Conservation (phyloP, 2,329 filamentous ascomycete species). For the Xylariales sp. region DNA sequence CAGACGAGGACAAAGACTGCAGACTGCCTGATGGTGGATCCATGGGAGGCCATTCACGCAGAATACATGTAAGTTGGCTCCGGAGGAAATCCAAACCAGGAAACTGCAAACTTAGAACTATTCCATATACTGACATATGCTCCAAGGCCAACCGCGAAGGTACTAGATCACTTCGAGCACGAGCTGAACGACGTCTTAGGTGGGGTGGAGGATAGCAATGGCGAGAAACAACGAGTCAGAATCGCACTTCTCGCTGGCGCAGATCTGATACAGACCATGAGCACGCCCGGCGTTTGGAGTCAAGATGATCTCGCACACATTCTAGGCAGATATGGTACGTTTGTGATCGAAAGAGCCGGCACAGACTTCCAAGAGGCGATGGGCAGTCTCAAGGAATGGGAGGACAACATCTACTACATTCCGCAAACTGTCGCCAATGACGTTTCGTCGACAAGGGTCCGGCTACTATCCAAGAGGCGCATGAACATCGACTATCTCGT, state of each 20-base stretch:
- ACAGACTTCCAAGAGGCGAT: slow-evolving; percentile 87
- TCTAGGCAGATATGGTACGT: slow-evolving; percentile 70
- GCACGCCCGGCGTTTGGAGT: slow-evolving; percentile 72
- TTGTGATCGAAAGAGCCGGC: slow-evolving; percentile 82
- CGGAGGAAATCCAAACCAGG: no score
- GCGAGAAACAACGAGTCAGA: slow-evolving; percentile 60
- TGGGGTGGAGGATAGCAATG: slow-evolving; percentile 66
- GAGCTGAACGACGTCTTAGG: slow-evolving; percentile 79
- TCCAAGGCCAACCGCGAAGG: slow-evolving; percentile 67
- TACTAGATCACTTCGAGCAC: slow-evolving; percentile 85
- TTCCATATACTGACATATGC: neutral
- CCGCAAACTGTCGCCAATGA: slow-evolving; percentile 85
- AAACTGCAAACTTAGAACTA: no score
- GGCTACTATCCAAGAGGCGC: slow-evolving; percentile 71
- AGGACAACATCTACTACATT: slow-evolving; percentile 82
- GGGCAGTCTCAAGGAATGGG: slow-evolving; percentile 74
- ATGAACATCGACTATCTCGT: slow-evolving; percentile 78
- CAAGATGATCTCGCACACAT: slow-evolving; percentile 83
- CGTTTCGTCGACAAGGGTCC: slow-evolving; percentile 76
- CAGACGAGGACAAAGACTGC: slow-evolving; percentile 67
- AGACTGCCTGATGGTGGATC: slow-evolving; percentile 80
- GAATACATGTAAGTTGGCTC: slow-evolving; percentile 55
- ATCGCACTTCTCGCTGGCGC: slow-evolving; percentile 80
- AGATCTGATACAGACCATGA: slow-evolving; percentile 72
- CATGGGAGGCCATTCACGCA: slow-evolving; percentile 81